Evolutionary conservation across 495 filamentous ascomycete genomes (phyloP).

Genomic region (Cryomyces minteri): DNA sequence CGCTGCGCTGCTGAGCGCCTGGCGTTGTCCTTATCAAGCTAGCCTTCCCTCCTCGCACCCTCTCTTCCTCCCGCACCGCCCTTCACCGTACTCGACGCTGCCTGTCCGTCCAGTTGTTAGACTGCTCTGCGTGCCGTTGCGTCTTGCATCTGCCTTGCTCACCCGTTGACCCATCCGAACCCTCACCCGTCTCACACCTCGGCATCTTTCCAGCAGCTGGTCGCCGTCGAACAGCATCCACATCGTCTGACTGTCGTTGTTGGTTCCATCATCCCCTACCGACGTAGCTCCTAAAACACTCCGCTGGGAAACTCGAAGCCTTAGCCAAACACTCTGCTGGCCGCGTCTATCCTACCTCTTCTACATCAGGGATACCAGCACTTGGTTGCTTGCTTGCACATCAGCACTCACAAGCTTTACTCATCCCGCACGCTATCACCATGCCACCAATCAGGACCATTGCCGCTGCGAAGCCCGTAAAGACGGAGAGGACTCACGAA

Average conservation of each 20-base stretch:
- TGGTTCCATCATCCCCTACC: no score
- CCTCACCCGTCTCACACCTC: not conserved
- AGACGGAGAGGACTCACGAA: conserved; percentile 60
- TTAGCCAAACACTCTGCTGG: not conserved
- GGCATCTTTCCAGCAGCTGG: not conserved
- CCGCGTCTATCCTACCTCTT: not conserved
- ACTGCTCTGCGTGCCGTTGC: not conserved
- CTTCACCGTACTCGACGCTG: not conserved
- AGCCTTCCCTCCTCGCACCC: not conserved
- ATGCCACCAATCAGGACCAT: conserved; percentile 26
- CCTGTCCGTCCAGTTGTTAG: not conserved
- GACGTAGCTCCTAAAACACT: not conserved
- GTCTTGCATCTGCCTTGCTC: no score
- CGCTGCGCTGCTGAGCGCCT: no score
- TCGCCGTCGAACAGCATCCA: not conserved
- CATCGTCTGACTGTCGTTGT: not conserved
- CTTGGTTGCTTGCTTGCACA: not conserved
- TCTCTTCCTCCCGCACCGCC: not conserved
- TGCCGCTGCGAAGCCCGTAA: conserved; percentile 26
- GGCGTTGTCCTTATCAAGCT: not conserved
- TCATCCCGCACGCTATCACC: not conserved
- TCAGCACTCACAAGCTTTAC: not conserved
- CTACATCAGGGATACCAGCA: not conserved
- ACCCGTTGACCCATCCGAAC: not conserved
- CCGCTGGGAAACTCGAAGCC: not conserved